A percentile compares a stretch with the other conserved stretches of the same genome.
Evolutionary conservation across 176 grass and related monocot species (phyloP).

Genomic region (Alloteropsis semialata): DNA sequence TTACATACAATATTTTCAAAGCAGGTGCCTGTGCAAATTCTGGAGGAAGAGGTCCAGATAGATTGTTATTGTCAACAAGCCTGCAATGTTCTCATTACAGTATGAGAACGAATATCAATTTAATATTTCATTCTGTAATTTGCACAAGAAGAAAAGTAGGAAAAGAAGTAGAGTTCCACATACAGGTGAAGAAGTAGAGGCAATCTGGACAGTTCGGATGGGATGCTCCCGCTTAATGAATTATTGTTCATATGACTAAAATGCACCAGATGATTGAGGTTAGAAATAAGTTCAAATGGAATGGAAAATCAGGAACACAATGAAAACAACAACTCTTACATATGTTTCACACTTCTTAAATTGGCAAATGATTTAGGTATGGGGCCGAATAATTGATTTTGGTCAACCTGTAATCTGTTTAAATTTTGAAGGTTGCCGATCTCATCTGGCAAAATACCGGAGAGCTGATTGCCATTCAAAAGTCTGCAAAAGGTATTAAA

Average conservation of each 20-base stretch:
- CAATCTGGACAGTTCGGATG: conserved; percentile 64
- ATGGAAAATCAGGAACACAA: conserved; percentile 16
- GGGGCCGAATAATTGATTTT: conserved; percentile 67
- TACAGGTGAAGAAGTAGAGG: conserved; percentile 86
- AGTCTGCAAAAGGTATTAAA: conserved; percentile 54
- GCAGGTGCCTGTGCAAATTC: conserved; percentile 48
- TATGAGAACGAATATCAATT: conserved; percentile 8
- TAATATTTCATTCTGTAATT: neutral
- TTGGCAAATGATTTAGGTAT: conserved; percentile 90
- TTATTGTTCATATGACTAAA: conserved; percentile 99
- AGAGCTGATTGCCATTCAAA: conserved; percentile 81
- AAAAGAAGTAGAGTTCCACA: conserved; percentile 41
- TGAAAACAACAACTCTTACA: conserved; percentile 56
- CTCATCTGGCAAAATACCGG: conserved; percentile 77
- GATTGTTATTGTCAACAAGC: conserved; percentile 75
- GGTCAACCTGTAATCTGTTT: conserved; percentile 82
- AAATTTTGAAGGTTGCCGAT: conserved; percentile 79
- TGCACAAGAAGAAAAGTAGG: neutral
- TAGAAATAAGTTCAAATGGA: conserved; percentile 18
- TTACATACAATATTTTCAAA: conserved; percentile 81
- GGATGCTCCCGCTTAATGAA: conserved; percentile 88
- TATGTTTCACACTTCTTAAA: conserved; percentile 72
- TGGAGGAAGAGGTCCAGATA: conserved; percentile 66
- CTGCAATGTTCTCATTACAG: conserved; percentile 39
- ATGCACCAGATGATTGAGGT: conserved; percentile 26